Base-by-base conservation (phyloP, 2,329 filamentous ascomycete genomes). In the Madurella fahalii region DNA sequence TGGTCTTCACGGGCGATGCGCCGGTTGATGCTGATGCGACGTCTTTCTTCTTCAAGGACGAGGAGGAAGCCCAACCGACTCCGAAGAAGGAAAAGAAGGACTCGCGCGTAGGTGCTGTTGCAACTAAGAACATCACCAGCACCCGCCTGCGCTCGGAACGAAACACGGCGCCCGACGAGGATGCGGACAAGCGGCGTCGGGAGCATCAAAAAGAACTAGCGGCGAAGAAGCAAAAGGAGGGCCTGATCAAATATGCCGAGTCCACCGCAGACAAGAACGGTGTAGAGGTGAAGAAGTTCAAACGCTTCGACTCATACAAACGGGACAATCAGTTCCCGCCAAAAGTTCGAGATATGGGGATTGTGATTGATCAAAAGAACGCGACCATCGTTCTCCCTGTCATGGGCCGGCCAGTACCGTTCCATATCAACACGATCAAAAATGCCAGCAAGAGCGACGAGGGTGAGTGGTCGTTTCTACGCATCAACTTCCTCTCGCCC, bases 241-340 rank as follows among this genome's bases (percentile, higher is more conserved):
- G 94, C 50, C 73, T 96, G 20, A 87, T 85, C 16, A 83, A 90
- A 59, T 99, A 95, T 68, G 84, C 90, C 41, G 90, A 95, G 66
- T 89, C 89, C 0, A 92, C 88, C 0, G 87, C 85, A 55, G 90
- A 87, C 54, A 80, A 93, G 60, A 94, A 96, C 66, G 94, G 93
- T 34, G 85, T 86, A n/a, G 87, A 94, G 62, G 87, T 95, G 70
- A 97, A 97, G 79, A 95, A 93, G 74, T 97, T 99, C 79, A 97
- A 97, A 77, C 89, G 91, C 53, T 99, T 97, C 68, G 94, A 99
- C 72, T 99, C 94, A 0, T 99, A 99, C 77, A 99, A 97, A 78
- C 85, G 93, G 57, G 94, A 97, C 70, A 96, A 95, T 64, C 93
- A 97, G 71, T 84, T 99, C 51, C 94, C 94, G 1, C 68, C 81